A percentile compares a stretch with the other conserved stretches of the same genome.
phyloP scores from a whole-genome alignment of 2,329 filamentous ascomycete species.

The Fusarium longipes region DNA sequence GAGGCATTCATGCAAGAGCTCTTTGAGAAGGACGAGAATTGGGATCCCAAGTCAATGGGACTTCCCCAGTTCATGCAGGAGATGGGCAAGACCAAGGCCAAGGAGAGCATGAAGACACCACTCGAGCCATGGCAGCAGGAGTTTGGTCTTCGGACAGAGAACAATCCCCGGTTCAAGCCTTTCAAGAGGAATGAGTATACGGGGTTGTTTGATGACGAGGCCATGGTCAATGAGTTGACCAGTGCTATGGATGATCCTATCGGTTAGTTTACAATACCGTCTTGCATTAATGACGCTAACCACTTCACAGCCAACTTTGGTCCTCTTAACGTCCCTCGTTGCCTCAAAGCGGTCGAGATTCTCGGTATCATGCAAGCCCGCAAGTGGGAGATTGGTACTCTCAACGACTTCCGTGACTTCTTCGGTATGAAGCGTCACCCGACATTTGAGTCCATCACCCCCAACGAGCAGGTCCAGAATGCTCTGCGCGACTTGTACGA shows the following conservation, averaged over 20 bases:
- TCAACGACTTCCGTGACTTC: conserved; percentile 73
- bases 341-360: conserved; percentile 67
- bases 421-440: conserved; percentile 66
- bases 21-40: conserved; percentile 5
- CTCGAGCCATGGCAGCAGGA: conserved; percentile 3
- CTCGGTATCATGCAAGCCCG: conserved; percentile 69
- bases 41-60: conserved; percentile 8
- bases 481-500: conserved; percentile 60
- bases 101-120: neutral
- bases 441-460: conserved; percentile 58
- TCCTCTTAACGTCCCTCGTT: conserved; percentile 65
- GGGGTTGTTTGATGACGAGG: conserved; percentile 14
- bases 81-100: neutral
- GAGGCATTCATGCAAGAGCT: conserved; percentile 39
- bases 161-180: neutral
- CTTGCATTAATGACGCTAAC: neutral
- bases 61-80: conserved; percentile 2
- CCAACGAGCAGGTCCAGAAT: conserved; percentile 9
- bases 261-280: neutral
- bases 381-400: conserved; percentile 66
- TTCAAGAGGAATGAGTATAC: conserved; percentile 29
- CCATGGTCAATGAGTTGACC: conserved; percentile 50
- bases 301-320: conserved; percentile 54
- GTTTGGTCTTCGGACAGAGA: neutral
- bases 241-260: conserved; percentile 64